Conservation (phyloP, 257 asterid species). For the Pogostemon cablin region DNA sequence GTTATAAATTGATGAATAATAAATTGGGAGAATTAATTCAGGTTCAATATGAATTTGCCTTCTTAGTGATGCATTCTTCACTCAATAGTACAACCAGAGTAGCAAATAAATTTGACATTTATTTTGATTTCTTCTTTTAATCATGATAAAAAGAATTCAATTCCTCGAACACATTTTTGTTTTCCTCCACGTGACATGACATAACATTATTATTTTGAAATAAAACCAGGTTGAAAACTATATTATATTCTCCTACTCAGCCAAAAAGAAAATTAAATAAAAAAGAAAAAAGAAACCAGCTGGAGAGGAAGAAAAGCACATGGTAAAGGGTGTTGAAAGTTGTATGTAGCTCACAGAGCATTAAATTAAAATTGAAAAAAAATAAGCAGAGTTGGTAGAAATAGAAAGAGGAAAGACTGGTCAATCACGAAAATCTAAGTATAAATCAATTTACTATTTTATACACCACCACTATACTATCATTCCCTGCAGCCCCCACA, state of each 20-base stretch:
- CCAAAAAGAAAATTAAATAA: not conserved
- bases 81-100: not conserved
- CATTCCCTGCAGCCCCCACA: conserved; percentile 18
- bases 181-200: not conserved
- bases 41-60: not conserved
- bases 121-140: too few species aligned
- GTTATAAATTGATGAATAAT: not conserved
- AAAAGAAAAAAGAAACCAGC: not conserved
- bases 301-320: conserved; percentile 31
- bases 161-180: too few species aligned
- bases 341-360: conserved; percentile 30
- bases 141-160: too few species aligned
- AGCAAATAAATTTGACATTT: too few species aligned
- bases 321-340: conserved; percentile 32
- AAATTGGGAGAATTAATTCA: not conserved
- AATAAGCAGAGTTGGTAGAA: conserved; percentile 4
- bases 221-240: not conserved
- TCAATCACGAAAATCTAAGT: conserved; percentile 42
- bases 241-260: not conserved
- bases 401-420: conserved; percentile 40
- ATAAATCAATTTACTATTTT: not conserved
- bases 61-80: not conserved
- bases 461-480: conserved; percentile 9
- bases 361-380: conserved; percentile 16
- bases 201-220: not conserved